Evolutionary conservation across 192 early-diverging fungal genomes (phyloP).

Genomic region (Neocallimastix lanati): DNA sequence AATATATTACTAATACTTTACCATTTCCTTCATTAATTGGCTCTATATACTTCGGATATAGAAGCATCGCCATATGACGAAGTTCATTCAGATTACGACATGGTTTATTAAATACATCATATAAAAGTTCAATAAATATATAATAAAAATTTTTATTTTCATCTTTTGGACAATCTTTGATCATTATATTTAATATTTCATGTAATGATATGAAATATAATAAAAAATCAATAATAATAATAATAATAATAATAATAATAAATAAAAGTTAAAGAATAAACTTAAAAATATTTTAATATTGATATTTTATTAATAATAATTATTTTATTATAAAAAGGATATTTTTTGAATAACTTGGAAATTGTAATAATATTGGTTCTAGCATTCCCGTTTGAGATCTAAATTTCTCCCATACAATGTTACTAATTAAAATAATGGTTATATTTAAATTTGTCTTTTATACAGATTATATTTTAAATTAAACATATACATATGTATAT

Average conservation of each 20-base stretch:
- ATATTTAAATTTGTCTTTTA: background rate
- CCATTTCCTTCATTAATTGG: constrained; percentile 56
- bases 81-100: constrained; percentile 77
- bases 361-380: constrained; percentile 47
- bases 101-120: constrained; percentile 60
- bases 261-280: too few species aligned
- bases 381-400: constrained; percentile 37
- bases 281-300: too few species aligned
- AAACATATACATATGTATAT: constrained; percentile 50
- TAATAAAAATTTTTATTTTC: constrained; percentile 46
- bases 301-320: too few species aligned
- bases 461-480: constrained; percentile 42
- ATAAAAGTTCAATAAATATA: constrained; percentile 59
- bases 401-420: constrained; percentile 36
- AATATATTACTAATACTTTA: too few species aligned
- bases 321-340: background rate
- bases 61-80: constrained; percentile 53
- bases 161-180: constrained; percentile 6
- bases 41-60: constrained; percentile 75
- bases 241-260: too few species aligned
- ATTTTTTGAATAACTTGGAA: constrained; percentile 53
- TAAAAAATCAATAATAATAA: background rate
- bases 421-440: background rate
- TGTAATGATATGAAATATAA: constrained; percentile 51
- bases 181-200: background rate